phyloP scores from a whole-genome alignment of 2,329 filamentous ascomycete genomes.

The Botrytis sinoallii region DNA sequence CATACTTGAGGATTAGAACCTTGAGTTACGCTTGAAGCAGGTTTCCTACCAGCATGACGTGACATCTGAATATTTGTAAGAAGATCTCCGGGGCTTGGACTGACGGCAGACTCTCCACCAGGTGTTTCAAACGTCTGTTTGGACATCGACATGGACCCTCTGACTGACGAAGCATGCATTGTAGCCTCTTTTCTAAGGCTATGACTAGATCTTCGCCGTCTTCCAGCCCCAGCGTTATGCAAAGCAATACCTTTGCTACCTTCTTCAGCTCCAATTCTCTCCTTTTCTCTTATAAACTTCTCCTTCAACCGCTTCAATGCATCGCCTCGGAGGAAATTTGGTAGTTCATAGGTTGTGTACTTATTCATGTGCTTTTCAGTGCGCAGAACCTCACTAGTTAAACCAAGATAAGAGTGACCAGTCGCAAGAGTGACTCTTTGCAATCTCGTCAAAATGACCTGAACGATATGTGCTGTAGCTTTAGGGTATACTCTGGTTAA shows the following conservation, averaged over 20 bases:
- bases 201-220: conserved; percentile 69
- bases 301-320: conserved; percentile 83
- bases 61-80: conserved; percentile 73
- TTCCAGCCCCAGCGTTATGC: conserved; percentile 70
- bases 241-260: conserved; percentile 89
- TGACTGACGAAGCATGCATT: conserved; percentile 54
- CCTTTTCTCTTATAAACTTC: conserved; percentile 83
- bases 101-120: conserved; percentile 37
- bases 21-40: conserved; percentile 22
- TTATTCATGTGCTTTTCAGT: conserved; percentile 93
- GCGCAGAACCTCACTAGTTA: conserved; percentile 86
- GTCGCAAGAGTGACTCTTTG: conserved; percentile 94
- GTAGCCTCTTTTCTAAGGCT: conserved; percentile 76
- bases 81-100: conserved; percentile 72
- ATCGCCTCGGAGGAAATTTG: conserved; percentile 82
- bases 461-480: conserved; percentile 94
- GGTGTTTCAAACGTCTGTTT: conserved; percentile 36
- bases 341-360: conserved; percentile 86
- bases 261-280: conserved; percentile 77
- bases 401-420: conserved; percentile 87
- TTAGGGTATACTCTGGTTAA: conserved; percentile 93
- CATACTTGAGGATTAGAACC: conserved; percentile 32
- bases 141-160: conserved; percentile 23
- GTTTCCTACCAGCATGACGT: conserved; percentile 53
- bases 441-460: conserved; percentile 91